Evolutionary conservation across 441 rosid species (phyloP).

Genomic region (Gossypium gossypioides): DNA sequence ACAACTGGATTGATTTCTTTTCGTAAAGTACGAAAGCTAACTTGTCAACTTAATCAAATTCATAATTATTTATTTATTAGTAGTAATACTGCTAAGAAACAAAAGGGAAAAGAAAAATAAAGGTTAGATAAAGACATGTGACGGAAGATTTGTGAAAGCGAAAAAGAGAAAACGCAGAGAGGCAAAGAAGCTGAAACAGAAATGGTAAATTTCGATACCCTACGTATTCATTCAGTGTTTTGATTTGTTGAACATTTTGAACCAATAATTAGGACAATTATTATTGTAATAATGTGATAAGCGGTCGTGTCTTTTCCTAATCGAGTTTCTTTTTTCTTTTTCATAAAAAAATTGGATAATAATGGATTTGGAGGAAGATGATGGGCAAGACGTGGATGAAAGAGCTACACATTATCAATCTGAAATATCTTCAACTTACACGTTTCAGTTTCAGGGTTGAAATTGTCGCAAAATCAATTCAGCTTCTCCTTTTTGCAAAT

Average conservation of each 20-base stretch:
- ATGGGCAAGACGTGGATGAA: neutral
- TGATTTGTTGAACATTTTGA: neutral
- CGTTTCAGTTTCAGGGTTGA: neutral
- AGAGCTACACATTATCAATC: neutral
- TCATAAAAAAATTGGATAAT: neutral
- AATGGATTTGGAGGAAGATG: neutral
- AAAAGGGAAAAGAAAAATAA: neutral
- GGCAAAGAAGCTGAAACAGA: neutral
- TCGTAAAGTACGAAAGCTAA: neutral
- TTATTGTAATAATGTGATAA: neutral
- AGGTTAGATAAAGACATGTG: neutral
- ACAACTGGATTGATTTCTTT: neutral
- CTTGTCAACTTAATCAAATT: neutral
- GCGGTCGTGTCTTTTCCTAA: neutral
- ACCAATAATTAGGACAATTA: neutral
- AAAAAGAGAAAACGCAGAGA: neutral
- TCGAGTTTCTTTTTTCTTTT: neutral
- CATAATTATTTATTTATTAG: neutral
- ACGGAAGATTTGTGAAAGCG: neutral
- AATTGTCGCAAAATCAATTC: neutral
- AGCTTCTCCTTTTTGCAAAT: neutral
- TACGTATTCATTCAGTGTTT: neutral
- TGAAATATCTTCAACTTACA: conserved; percentile 3
- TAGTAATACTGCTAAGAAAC: neutral
- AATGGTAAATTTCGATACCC: neutral